Evolutionary conservation across 176 grass and related monocot species (phyloP).

Genomic region (Carex parvula): DNA sequence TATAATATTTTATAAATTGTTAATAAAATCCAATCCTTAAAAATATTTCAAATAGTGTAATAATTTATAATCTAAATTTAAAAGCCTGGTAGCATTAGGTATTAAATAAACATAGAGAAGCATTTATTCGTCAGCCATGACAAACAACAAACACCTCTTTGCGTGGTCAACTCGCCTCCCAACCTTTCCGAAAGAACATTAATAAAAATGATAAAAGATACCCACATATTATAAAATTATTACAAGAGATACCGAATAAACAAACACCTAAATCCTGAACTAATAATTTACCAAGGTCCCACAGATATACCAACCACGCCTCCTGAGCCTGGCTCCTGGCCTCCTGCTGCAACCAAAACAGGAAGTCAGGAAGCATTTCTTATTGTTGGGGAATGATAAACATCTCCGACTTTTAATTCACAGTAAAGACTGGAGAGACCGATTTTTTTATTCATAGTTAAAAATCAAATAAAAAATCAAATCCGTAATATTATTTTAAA

Average conservation of each 20-base stretch:
- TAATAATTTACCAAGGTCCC: neutral
- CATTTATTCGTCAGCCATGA: conserved; percentile 20
- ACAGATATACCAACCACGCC: neutral
- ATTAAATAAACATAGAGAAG: neutral
- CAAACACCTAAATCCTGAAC: too few relatives aligned
- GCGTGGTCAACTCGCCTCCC: conserved; percentile 7
- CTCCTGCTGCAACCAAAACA: neutral
- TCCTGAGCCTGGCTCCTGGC: neutral
- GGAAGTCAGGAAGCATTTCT: neutral
- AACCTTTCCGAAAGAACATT: neutral
- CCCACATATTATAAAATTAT: neutral
- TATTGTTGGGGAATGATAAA: neutral
- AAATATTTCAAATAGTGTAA: too few relatives aligned
- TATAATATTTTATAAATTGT: too few relatives aligned
- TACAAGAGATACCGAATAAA: neutral
- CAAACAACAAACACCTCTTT: neutral
- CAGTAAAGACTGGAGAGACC: too few relatives aligned
- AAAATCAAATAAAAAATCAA: too few relatives aligned
- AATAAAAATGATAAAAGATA: neutral
- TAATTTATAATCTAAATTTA: neutral
- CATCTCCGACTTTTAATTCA: neutral
- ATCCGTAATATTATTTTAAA: too few relatives aligned
- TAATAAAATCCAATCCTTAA: too few relatives aligned
- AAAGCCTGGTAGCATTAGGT: neutral
- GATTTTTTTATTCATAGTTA: too few relatives aligned